Conservation (phyloP, 2,329 filamentous ascomycete species). For the Cladophialophora carrionii region DNA sequence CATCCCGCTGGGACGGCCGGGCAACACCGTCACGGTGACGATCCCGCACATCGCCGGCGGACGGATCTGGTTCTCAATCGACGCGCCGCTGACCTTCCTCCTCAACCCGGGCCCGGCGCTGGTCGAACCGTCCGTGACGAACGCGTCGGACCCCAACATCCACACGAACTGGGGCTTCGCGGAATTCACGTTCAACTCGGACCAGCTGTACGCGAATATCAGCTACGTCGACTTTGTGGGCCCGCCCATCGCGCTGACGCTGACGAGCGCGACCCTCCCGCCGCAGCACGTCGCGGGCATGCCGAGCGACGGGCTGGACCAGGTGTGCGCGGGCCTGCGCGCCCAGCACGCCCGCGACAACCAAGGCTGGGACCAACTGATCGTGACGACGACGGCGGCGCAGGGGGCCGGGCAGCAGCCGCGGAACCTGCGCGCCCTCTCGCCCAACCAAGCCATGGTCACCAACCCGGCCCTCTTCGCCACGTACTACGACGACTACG, state of each 20-base stretch:
- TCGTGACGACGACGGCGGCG: too few relatives aligned
- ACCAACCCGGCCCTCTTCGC: slow-evolving; percentile 53
- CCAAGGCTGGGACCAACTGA: slow-evolving; percentile 64
- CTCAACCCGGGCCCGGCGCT: slow-evolving; percentile 73
- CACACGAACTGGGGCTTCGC: slow-evolving; percentile 67
- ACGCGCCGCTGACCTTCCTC: slow-evolving; percentile 65
- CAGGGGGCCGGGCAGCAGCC: slow-evolving; percentile 42
- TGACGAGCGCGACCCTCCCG: slow-evolving; percentile 50
- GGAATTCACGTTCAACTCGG: slow-evolving; percentile 68
- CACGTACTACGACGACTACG: slow-evolving; percentile 58
- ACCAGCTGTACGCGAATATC: slow-evolving; percentile 69
- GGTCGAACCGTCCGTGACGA: slow-evolving; percentile 74
- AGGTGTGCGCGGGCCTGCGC: slow-evolving; percentile 58
- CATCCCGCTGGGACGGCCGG: slow-evolving; percentile 66
- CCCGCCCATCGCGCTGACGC: slow-evolving; percentile 61
- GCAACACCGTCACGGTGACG: slow-evolving; percentile 62
- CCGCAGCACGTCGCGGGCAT: slow-evolving; percentile 63
- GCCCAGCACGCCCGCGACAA: slow-evolving; percentile 61
- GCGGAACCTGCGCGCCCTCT: slow-evolving; percentile 47
- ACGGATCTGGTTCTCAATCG: slow-evolving; percentile 71
- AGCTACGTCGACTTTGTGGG: slow-evolving; percentile 75
- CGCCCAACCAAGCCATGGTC: slow-evolving; percentile 50
- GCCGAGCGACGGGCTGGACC: slow-evolving; percentile 59
- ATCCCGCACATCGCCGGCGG: slow-evolving; percentile 72
- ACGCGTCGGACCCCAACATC: slow-evolving; percentile 66